Evolutionary conservation across 192 early-diverging fungal genomes (phyloP).

Genomic region (Coemansia reversa): DNA sequence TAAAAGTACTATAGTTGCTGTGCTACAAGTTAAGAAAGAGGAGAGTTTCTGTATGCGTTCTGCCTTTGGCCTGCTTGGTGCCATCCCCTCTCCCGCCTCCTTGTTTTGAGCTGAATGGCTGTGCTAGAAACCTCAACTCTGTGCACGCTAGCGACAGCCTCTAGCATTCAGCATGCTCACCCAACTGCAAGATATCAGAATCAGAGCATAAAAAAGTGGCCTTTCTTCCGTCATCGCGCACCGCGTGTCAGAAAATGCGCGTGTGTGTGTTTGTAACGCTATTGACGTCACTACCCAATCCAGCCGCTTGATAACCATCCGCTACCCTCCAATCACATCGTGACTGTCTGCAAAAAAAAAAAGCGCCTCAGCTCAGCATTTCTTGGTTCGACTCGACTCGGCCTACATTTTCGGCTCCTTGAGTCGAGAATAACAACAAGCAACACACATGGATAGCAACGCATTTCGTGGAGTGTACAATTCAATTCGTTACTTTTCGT

Average conservation of each 20-base stretch:
- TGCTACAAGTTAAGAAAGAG: neutral
- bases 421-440: neutral
- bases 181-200: neutral
- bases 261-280: slow-evolving; percentile 10
- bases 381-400: neutral
- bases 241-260: neutral
- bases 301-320: neutral
- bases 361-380: neutral
- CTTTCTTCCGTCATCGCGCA: neutral
- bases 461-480: neutral
- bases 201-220: neutral
- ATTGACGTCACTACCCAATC: slow-evolving; percentile 4
- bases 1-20: neutral
- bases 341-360: too few species aligned
- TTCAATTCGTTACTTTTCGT: neutral
- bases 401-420: too few species aligned
- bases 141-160: neutral
- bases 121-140: neutral
- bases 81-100: too few species aligned
- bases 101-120: too few species aligned
- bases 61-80: neutral
- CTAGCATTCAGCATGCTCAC: neutral
- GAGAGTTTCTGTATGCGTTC: neutral
- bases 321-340: neutral
- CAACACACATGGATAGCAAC: neutral